Evolutionary conservation across 306 rosid species (phyloP), one percentile per base, ranked within the genome.

Genomic region (Cyamopsis tetragonoloba): DNA sequence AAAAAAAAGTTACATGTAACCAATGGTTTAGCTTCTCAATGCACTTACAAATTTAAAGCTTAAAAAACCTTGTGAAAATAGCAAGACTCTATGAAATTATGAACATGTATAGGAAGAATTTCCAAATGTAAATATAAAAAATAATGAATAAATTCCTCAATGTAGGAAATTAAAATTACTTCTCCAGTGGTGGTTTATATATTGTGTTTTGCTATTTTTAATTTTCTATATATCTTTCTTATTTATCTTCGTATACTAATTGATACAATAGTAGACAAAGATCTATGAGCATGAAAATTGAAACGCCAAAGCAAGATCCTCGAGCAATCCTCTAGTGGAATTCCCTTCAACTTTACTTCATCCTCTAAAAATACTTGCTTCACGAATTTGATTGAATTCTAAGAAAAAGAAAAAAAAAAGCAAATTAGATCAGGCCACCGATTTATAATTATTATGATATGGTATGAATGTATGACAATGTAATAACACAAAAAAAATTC

Each of bases 311-410:
- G 79, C 88, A 84, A 80, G 74, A 87, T 85, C 50, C 59, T 79
- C 46, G 95, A 85, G 77, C 96, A 90, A 4, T 81, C 92, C 17
- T 86, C 75, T 60, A 86, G 73, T 35, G 96, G 95, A 74, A 87
- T 84, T 42, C 92, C 96, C 44, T 83, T 85, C n/a, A 90, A 55
- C 38, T 83, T 86, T 5, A 85, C 75, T 46, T 90, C 95, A 42
- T 90, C 92, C 83, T 87, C 95, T 71, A 82, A 77, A 64, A 90
- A 88, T 12, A 82, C 92, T 90, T 87, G 87, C 75, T 87, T 90
- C 46, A 90, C 89, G 48, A 90, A 90, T 72, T 86, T 82, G 47
- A 90, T 85, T 1, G 96, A 87, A 64, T 88, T 82, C 95, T 90
- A 14, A 5, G 39, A 46, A 70, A 46, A 48, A 51, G 53, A 31